Conservation (phyloP, 2,329 filamentous ascomycete species). For the Pseudocercospora macadamiae region DNA sequence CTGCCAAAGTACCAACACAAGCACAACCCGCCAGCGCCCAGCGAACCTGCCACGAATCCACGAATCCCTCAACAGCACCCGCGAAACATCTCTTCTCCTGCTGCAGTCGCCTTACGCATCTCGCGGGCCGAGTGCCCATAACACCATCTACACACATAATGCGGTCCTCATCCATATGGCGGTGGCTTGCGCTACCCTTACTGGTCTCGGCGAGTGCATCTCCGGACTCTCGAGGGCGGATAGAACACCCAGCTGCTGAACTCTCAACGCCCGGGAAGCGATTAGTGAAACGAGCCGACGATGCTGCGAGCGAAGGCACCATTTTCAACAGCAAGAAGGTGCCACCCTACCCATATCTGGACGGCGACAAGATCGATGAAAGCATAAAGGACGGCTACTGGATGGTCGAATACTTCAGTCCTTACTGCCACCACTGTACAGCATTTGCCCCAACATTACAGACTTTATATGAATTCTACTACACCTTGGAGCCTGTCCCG, state of each 20-base stretch:
- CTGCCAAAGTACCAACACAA: neutral
- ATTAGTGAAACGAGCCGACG: conserved; percentile 22
- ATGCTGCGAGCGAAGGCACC: conserved; percentile 44
- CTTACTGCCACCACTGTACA: conserved; percentile 70
- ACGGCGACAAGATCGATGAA: conserved; percentile 59
- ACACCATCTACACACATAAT: conserved; percentile 29
- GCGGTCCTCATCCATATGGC: conserved; percentile 35
- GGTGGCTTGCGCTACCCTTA: conserved; percentile 35
- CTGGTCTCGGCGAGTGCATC: conserved; percentile 27
- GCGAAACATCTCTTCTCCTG: neutral
- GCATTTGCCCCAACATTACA: conserved; percentile 83
- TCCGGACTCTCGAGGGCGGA: conserved; percentile 16
- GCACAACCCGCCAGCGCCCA: neutral
- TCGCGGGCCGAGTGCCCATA: conserved; percentile 29
- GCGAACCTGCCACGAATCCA: conserved; percentile 6
- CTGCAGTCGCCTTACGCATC: conserved; percentile 3
- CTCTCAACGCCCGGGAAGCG: conserved; percentile 8
- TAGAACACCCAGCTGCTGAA: conserved; percentile 19
- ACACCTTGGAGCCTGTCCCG: conserved; percentile 75
- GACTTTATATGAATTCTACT: conserved; percentile 93
- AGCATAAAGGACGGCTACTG: conserved; percentile 68
- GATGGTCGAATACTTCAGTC: conserved; percentile 59
- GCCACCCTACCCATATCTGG: conserved; percentile 66
- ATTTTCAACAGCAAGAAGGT: conserved; percentile 69
- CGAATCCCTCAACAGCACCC: neutral